Conservation (phyloP, 495 filamentous ascomycete species). For the Hyaloscypha bicolor region DNA sequence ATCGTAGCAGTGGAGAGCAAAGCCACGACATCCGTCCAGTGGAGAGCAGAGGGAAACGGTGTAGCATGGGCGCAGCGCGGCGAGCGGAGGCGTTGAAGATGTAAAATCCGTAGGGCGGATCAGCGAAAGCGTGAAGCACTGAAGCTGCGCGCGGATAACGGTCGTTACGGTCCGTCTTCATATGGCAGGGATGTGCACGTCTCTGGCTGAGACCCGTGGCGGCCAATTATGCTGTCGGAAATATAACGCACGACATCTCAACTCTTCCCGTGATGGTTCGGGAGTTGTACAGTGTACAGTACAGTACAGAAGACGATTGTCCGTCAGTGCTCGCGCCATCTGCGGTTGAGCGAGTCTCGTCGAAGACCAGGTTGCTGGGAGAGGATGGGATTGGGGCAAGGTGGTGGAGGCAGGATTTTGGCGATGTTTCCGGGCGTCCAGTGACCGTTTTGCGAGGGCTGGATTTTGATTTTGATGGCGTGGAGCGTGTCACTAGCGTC, state of each 20-base stretch:
- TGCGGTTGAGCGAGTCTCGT: background rate
- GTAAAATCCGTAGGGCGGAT: slow-evolving; percentile 31
- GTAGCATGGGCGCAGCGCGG: background rate
- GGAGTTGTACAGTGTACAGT: background rate
- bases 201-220: slow-evolving; percentile 28
- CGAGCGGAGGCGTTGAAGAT: background rate
- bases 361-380: slow-evolving; percentile 1
- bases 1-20: slow-evolving; percentile 8
- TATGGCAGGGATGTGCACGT: slow-evolving; percentile 19
- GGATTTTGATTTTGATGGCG: background rate
- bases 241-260: slow-evolving; percentile 29
- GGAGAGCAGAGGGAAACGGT: slow-evolving; percentile 1
- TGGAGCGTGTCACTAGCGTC: slow-evolving; percentile 17
- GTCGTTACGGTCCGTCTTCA: slow-evolving; percentile 32
- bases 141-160: slow-evolving; percentile 32
- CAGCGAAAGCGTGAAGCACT: slow-evolving; percentile 16
- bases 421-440: background rate
- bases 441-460: background rate
- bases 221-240: slow-evolving; percentile 19
- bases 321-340: background rate
- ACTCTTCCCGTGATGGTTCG: slow-evolving; percentile 7
- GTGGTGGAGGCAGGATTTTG: background rate
- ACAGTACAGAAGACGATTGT: background rate
- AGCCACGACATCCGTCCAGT: slow-evolving; percentile 14
- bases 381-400: background rate